Conservation (phyloP, 164 flowering plant species). For the Vitis amurensis region DNA sequence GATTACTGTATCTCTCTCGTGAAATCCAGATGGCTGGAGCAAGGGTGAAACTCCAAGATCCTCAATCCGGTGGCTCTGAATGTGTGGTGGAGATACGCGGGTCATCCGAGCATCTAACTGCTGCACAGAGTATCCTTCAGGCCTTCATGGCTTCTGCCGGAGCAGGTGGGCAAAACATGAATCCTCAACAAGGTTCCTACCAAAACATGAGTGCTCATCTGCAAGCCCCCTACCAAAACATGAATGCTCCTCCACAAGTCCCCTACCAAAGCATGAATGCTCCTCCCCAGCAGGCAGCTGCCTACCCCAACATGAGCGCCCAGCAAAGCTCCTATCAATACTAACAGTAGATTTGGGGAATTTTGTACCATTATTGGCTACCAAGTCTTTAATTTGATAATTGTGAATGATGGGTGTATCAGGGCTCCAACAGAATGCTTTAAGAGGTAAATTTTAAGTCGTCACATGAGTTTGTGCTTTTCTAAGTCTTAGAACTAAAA, state of each 20-base stretch:
- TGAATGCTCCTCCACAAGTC: constrained; percentile 11
- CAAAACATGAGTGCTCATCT: constrained; percentile 3
- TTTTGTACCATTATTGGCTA: constrained; percentile 24
- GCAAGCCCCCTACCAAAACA: constrained; percentile 17
- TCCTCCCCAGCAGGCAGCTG: constrained; percentile 5
- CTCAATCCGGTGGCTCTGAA: constrained; percentile 37
- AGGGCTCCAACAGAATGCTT: neutral
- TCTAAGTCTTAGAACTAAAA: no score
- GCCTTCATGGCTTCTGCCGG: constrained; percentile 28
- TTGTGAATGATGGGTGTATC: neutral
- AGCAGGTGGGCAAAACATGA: constrained; percentile 1
- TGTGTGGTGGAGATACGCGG: constrained; percentile 41
- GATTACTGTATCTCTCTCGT: neutral
- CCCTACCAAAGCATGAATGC: constrained; percentile 6
- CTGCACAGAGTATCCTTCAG: constrained; percentile 37
- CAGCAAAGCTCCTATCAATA: constrained; percentile 15
- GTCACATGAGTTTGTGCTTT: neutral
- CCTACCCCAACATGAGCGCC: constrained; percentile 1
- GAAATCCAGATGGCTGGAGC: constrained; percentile 36
- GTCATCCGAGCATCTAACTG: constrained; percentile 39
- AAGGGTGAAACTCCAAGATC: constrained; percentile 38
- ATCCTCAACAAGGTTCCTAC: constrained; percentile 14
- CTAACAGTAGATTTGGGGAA: constrained; percentile 17
- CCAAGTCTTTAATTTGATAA: neutral
- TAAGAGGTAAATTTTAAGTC: neutral